Evolutionary conservation across 1,284 basidiomycete species (phyloP), one percentile per base, ranked within the genome.

Genomic region (Irpex sp.): DNA sequence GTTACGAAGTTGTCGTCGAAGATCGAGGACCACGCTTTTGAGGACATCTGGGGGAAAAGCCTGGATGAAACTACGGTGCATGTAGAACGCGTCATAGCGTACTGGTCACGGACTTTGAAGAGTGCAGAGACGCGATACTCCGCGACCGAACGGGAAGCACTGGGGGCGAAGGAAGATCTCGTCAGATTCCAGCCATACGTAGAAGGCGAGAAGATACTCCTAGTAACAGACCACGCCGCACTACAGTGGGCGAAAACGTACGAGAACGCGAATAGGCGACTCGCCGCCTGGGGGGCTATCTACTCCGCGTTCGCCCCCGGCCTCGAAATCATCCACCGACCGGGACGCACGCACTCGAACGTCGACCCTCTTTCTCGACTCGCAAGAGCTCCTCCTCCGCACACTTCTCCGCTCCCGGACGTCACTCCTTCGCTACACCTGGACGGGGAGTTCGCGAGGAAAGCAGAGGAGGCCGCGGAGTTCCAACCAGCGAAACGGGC

Each of bases 311-410:
- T 69, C 61, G n/a, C 37, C 1, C 77, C 74, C 1, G 62, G 61
- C 1, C 57, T 79, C 8, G 49, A 69, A 5, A 77, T 78, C 11
- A 65, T 78, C 3, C 76, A 78, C 59, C 68, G 72, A n/a, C 69
- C 75, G 1, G 77, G 77, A 6, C 58, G 69, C 6, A 68, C 74
- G 0, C 77, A 79, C 56, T 75, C 72, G 0, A 78, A 78, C 21
- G 21, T 21, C 21, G 21, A 21, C 21, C 21, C 21, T 21, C 21
- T 21, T 21, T 21, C 21, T 21, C 21, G 21, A 21, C 21, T 21
- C 21, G 21, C 21, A 21, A 21, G 21, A 21, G 21, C 21, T 21
- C 21, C 21, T 21, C 21, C 21, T 21, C 21, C 21, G 21, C 21
- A 21, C 21, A 21, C 21, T 21, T 21, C 21, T 21, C 21, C 21